phyloP scores from a whole-genome alignment of 2,329 filamentous ascomycete genomes.

The Cladosporium phlei region DNA sequence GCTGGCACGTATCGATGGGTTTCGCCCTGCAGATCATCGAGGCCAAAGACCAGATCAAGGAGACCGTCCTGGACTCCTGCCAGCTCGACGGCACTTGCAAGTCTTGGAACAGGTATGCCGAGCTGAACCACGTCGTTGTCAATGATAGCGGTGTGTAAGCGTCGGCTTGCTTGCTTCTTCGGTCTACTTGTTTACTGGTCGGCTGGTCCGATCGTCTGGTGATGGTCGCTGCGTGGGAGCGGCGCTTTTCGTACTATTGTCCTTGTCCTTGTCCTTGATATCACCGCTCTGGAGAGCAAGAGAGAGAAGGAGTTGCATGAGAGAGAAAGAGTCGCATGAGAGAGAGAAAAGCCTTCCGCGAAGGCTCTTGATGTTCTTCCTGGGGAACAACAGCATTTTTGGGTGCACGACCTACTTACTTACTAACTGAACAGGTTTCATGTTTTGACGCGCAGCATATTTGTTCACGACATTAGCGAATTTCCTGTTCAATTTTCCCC shows the following conservation, averaged over 20 bases:
- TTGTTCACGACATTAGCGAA: too few species aligned
- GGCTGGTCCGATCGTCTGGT: neutral
- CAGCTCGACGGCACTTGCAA: slow-evolving; percentile 22
- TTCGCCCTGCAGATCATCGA: slow-evolving; percentile 25
- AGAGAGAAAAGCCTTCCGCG: too few species aligned
- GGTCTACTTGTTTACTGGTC: too few species aligned
- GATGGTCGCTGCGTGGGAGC: neutral
- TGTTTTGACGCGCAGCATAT: too few species aligned
- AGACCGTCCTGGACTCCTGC: slow-evolving; percentile 27
- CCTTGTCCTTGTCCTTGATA: slow-evolving; percentile 3
- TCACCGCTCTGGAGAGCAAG: neutral
- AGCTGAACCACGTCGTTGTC: slow-evolving; percentile 11
- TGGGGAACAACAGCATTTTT: too few species aligned
- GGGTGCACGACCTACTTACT: too few species aligned
- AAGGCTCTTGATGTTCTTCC: too few species aligned
- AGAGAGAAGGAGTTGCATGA: too few species aligned
- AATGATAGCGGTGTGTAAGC: slow-evolving; percentile 22
- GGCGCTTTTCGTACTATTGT: slow-evolving; percentile 7
- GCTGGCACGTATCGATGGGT: slow-evolving; percentile 23
- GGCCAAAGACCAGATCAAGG: slow-evolving; percentile 18
- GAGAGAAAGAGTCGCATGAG: too few species aligned
- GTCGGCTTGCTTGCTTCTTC: neutral
- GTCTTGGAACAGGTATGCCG: slow-evolving; percentile 22
- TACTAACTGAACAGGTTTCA: too few species aligned
- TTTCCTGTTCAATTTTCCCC: too few species aligned